These are phyloP conservation scores for Fusarium brachygibbosum DNA, from an alignment of 2,329 filamentous ascomycete species.

Conservation along the genomic window DNA sequence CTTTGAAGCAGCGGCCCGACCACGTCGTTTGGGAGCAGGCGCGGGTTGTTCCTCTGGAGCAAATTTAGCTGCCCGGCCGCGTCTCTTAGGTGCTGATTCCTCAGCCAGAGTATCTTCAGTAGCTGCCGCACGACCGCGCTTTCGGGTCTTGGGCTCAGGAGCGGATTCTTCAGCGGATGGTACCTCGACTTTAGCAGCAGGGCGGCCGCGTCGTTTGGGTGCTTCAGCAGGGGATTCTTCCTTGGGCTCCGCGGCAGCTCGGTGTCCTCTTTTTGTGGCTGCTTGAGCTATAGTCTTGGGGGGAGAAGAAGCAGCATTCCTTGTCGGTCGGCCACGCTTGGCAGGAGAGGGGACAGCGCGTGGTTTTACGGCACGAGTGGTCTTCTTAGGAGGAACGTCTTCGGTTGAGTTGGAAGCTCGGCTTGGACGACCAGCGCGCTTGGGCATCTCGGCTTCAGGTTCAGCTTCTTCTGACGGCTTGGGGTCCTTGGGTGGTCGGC, in stretches of 20 bases:
- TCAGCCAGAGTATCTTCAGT: slow-evolving; percentile 2
- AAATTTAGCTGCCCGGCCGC: slow-evolving; percentile 27
- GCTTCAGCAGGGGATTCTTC: slow-evolving; percentile 3
- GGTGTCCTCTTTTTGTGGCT: slow-evolving; percentile 26
- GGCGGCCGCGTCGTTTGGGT: slow-evolving; percentile 44
- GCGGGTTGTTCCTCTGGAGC: slow-evolving; percentile 8
- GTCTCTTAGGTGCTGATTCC: slow-evolving; percentile 31
- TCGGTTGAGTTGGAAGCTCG: slow-evolving; percentile 1
- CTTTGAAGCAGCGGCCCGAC: slow-evolving; percentile 23
- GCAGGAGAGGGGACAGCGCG: slow-evolving; percentile 40
- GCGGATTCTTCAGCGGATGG: slow-evolving; percentile 3
- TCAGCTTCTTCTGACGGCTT: slow-evolving; percentile 13
- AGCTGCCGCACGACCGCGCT: slow-evolving; percentile 35
- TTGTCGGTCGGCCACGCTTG: slow-evolving; percentile 40
- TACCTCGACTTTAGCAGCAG: slow-evolving; percentile 24
- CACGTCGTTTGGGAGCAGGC: slow-evolving; percentile 20
- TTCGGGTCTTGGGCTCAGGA: slow-evolving; percentile 30
- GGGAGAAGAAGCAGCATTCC: slow-evolving; percentile 13
- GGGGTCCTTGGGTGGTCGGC: slow-evolving; percentile 42
- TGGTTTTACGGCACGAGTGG: slow-evolving; percentile 21
- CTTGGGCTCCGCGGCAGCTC: slow-evolving; percentile 19
- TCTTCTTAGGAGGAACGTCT: slow-evolving; percentile 17
- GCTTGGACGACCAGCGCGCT: slow-evolving; percentile 7
- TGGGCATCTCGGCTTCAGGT: slow-evolving; percentile 4
- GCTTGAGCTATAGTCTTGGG: slow-evolving; percentile 14